phyloP scores from a whole-genome alignment of 352 stramenopile genomes.

The Saprolegnia parasitica region DNA sequence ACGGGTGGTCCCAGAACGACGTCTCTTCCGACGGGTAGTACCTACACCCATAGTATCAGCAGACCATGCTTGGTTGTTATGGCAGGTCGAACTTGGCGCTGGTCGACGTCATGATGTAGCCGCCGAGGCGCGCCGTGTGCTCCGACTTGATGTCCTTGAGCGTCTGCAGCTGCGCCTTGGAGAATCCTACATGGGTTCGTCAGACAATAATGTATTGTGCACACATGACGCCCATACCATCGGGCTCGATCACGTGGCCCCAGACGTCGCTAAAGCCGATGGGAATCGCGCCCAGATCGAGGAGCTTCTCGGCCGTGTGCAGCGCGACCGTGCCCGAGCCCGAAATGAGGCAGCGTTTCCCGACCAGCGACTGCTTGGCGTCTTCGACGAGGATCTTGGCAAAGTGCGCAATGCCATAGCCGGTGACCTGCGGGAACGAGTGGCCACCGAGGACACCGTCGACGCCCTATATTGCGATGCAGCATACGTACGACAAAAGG shows the following conservation, averaged over 20 bases:
- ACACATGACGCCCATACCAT: conserved; percentile 53
- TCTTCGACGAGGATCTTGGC: conserved; percentile 90
- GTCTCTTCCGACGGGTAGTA: conserved; percentile 80
- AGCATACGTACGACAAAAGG: conserved; percentile 31
- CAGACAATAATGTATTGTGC: not conserved
- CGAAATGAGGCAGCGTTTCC: conserved; percentile 96
- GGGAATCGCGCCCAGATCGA: conserved; percentile 94
- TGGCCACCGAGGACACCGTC: conserved; percentile 84
- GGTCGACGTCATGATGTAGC: conserved; percentile 87
- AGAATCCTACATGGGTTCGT: conserved; percentile 40
- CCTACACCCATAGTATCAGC: not conserved
- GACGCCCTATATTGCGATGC: conserved; percentile 50
- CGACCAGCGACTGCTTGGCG: conserved; percentile 90
- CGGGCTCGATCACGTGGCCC: conserved; percentile 94
- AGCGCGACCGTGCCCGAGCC: conserved; percentile 92
- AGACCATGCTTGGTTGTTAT: too few relatives aligned
- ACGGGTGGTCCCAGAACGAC: conserved; percentile 86
- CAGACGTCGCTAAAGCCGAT: conserved; percentile 95
- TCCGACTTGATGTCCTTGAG: conserved; percentile 81
- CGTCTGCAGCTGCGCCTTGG: conserved; percentile 56
- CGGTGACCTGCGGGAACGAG: conserved; percentile 89
- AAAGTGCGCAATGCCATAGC: conserved; percentile 94
- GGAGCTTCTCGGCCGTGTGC: conserved; percentile 92
- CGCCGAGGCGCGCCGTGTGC: conserved; percentile 70
- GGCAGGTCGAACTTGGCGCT: conserved; percentile 42